Evolutionary conservation across 768 basidiomycete species (phyloP), one percentile per base, ranked within the genome.

Genomic region (Tylopilus sp.): DNA sequence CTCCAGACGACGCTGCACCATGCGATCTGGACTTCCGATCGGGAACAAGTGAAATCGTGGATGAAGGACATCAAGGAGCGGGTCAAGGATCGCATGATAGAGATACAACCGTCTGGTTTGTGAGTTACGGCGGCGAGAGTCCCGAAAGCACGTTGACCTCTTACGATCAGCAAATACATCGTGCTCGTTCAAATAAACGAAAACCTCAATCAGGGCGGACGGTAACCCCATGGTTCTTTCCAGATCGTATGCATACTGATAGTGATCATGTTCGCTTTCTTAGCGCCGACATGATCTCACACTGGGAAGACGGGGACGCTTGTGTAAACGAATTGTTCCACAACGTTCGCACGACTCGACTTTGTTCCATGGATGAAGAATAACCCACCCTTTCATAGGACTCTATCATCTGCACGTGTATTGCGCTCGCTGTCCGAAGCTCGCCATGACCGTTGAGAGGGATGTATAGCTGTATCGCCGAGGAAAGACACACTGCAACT

Each of bases 271-370:
- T n/a, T n/a, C 40, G 6, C 33, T 14, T 33, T 50, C 51, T 33
- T 58, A 92, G 90, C 60, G 88, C 86, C 43, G 88, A 89, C 68
- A 81, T 93, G 72, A 80, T 79, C 45, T 90, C 87, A 56, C 91
- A 93, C 63, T 93, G 90, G 90, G 90, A 93, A 73, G 90, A 92
- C 57, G 80, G 82, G 48, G 91, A 93, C 64, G 75, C 78, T 46
- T 83, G 90, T 53, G 78, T 84, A 37, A 84, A 89, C 68, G 90
- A 92, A 71, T 76, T 92, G 65, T 90, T 80, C 72, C 76, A 78
- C 43, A 93, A 89, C 65, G 90, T 91, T 71, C 57, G 87, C 74
- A 47, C 48, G 40, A 31, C 25, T 55, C 40, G 37, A 44, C 46
- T 37, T 16, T 50, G n/a, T 51, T 29, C 50, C 21, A 19, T 54